These are phyloP conservation scores for Tetrapisispora iriomotensis DNA, from an alignment of 805 yeast species.

Conservation along the genomic window DNA sequence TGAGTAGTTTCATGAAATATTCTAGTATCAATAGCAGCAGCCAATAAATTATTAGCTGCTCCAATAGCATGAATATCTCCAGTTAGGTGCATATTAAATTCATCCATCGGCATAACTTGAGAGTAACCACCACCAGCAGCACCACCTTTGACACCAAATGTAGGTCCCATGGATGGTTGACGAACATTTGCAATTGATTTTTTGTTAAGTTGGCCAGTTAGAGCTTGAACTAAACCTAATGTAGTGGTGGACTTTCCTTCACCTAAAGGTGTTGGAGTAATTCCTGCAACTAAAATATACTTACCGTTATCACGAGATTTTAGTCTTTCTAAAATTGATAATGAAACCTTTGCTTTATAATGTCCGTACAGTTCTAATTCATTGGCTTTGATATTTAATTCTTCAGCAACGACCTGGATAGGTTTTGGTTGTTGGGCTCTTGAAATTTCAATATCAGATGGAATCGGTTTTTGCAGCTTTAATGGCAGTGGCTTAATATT, in stretches of 20 bases:
- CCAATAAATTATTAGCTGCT: slow-evolving; percentile 85
- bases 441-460: slow-evolving; percentile 84
- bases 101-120: slow-evolving; percentile 98
- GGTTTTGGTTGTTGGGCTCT: slow-evolving; percentile 82
- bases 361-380: slow-evolving; percentile 88
- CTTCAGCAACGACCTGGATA: slow-evolving; percentile 63
- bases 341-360: slow-evolving; percentile 78
- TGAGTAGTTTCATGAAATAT: slow-evolving; percentile 91
- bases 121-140: slow-evolving; percentile 99
- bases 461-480: slow-evolving; percentile 56
- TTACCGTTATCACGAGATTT: slow-evolving; percentile 58
- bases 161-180: slow-evolving; percentile 98
- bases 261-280: slow-evolving; percentile 96
- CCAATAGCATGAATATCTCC: slow-evolving; percentile 97
- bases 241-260: slow-evolving; percentile 98
- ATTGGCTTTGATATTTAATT: slow-evolving; percentile 63
- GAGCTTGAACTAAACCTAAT: slow-evolving; percentile 91
- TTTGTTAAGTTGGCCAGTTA: slow-evolving; percentile 79
- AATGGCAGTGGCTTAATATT: slow-evolving; percentile 50
- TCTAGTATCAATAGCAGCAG: slow-evolving; percentile 95
- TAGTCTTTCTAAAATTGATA: slow-evolving; percentile 62
- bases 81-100: slow-evolving; percentile 92
- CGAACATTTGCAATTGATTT: slow-evolving; percentile 90
- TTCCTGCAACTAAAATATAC: slow-evolving; percentile 89
- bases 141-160: slow-evolving; percentile 97